Conservation (phyloP, 208 protist genomes). For the Acanthamoeba lenticulata region DNA sequence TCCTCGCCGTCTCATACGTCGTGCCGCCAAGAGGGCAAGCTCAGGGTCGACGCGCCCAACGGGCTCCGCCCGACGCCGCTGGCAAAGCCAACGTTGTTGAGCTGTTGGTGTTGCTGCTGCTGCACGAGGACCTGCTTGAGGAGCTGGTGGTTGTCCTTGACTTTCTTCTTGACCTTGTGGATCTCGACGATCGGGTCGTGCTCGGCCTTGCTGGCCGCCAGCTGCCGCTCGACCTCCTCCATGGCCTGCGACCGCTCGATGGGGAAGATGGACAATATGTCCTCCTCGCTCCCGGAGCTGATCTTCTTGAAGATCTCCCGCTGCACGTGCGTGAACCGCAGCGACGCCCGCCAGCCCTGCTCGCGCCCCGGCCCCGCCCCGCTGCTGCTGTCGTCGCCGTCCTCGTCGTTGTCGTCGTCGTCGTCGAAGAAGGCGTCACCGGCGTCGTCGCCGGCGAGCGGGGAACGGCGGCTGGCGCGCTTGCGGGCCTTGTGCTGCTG, state of each 20-base stretch:
- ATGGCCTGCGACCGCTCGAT: slow-evolving; percentile 65
- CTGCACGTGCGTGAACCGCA: slow-evolving; percentile 65
- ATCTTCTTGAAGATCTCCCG: slow-evolving; percentile 69
- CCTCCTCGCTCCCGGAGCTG: slow-evolving; percentile 54
- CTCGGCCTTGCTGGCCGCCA: neutral
- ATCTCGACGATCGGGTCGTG: neutral
- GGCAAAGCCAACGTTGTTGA: neutral
- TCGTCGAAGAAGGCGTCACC: neutral
- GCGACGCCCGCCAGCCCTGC: neutral
- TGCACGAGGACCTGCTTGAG: slow-evolving; percentile 6
- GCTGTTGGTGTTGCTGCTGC: neutral
- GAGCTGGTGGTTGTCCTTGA: slow-evolving; percentile 27
- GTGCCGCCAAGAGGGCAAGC: too few relatives aligned
- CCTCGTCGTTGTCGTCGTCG: neutral
- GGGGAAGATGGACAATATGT: slow-evolving; percentile 66
- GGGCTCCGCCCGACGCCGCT: neutral
- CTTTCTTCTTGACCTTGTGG: slow-evolving; percentile 30
- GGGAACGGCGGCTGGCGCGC: neutral
- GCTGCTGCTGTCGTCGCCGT: neutral
- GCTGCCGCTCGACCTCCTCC: slow-evolving; percentile 53
- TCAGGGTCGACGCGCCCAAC: neutral
- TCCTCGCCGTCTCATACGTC: too few relatives aligned
- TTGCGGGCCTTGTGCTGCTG: neutral
- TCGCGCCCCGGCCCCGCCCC: too few relatives aligned
- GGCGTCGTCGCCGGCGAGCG: neutral